phyloP scores from a whole-genome alignment of 208 protist species.

The Naegleria gruberi region DNA sequence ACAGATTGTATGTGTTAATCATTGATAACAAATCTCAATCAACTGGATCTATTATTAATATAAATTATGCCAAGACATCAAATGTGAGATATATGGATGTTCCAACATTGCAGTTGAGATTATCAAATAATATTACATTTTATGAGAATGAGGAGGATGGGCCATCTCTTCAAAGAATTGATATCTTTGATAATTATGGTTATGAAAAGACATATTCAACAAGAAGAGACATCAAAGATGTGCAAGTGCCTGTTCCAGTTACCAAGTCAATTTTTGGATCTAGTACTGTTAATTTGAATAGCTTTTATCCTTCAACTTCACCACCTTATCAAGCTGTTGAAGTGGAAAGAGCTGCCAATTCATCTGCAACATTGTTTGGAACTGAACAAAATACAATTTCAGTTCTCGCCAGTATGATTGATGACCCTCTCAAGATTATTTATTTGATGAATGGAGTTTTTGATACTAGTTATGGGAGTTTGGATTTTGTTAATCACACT shows the following conservation, averaged over 20 bases:
- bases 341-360: neutral
- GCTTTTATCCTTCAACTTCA: neutral
- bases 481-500: neutral
- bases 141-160: neutral
- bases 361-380: neutral
- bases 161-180: neutral
- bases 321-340: neutral
- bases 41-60: neutral
- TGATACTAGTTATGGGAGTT: neutral
- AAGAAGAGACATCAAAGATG: neutral
- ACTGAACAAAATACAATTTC: neutral
- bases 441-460: neutral
- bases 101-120: neutral
- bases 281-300: neutral
- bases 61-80: neutral
- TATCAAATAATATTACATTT: neutral
- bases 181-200: neutral
- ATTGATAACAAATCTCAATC: neutral
- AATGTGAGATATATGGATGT: neutral
- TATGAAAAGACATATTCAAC: neutral
- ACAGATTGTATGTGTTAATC: neutral
- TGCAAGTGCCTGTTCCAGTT: neutral
- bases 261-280: neutral
- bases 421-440: neutral
- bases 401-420: neutral